phyloP scores from a whole-genome alignment of 148 eudicot genomes.

The Rheum nobile region DNA sequence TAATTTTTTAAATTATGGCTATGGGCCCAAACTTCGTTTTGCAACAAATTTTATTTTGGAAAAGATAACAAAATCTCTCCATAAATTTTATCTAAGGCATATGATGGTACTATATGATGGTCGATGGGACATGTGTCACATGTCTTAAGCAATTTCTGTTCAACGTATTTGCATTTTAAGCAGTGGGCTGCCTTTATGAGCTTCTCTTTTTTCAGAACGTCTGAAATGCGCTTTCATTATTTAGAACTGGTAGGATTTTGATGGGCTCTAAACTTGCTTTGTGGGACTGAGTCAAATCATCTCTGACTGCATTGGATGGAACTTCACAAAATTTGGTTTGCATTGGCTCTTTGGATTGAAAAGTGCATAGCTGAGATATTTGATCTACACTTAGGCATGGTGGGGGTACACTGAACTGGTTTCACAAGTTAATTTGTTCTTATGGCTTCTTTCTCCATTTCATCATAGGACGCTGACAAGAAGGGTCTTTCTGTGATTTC shows the following conservation, averaged over 20 bases:
- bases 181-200: neutral
- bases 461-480: conserved; percentile 83
- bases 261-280: no score
- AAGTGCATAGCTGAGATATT: neutral
- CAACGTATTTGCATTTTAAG: neutral
- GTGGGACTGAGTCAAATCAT: neutral
- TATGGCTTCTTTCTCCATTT: neutral
- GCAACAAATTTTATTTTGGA: no score
- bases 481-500: conserved; percentile 69
- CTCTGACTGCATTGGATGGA: neutral
- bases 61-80: neutral
- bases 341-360: neutral
- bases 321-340: neutral
- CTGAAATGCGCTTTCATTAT: no score
- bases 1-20: neutral
- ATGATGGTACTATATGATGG: no score
- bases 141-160: neutral
- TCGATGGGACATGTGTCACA: no score
- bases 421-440: neutral
- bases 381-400: neutral
- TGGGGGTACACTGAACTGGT: neutral
- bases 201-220: neutral
- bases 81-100: neutral
- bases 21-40: neutral
- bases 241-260: no score